Percentiles rank a stretch among this genome's conserved stretches.
These are phyloP conservation scores for Parietichytrium sp. DNA, from an alignment of 108 stramenopile genomes.

Conservation along the genomic window DNA sequence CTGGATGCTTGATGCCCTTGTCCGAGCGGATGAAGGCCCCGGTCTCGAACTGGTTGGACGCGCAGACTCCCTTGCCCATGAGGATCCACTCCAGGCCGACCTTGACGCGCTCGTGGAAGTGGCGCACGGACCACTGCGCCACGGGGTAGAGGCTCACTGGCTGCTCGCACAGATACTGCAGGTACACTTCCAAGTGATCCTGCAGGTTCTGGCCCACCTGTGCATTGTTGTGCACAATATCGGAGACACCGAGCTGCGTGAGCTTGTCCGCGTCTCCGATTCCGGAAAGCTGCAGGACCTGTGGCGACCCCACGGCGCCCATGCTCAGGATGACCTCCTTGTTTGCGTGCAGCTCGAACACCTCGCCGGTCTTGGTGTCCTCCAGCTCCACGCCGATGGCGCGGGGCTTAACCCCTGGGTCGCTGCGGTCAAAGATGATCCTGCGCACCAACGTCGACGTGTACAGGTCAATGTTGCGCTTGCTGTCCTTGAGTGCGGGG, in stretches of 20 bases:
- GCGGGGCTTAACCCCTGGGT: slow-evolving; percentile 46
- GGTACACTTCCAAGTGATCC: slow-evolving; percentile 49
- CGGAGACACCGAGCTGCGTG: slow-evolving; percentile 25
- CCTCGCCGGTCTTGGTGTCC: slow-evolving; percentile 36
- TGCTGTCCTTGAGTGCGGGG: neutral
- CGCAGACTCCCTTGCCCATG: slow-evolving; percentile 49
- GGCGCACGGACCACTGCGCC: neutral
- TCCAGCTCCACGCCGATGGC: slow-evolving; percentile 55
- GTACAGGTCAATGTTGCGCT: slow-evolving; percentile 56
- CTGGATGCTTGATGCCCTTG: slow-evolving; percentile 44
- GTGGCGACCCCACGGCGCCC: slow-evolving; percentile 51
- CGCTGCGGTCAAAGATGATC: slow-evolving; percentile 44
- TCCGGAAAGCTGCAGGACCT: slow-evolving; percentile 52
- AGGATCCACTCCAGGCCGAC: slow-evolving; percentile 50
- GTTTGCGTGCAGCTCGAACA: slow-evolving; percentile 35
- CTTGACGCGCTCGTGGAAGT: slow-evolving; percentile 43
- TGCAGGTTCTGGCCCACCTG: slow-evolving; percentile 57
- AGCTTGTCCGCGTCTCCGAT: slow-evolving; percentile 47
- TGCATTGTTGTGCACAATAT: slow-evolving; percentile 41
- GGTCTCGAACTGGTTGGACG: slow-evolving; percentile 59
- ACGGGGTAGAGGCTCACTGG: slow-evolving; percentile 37
- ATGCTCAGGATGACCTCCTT: slow-evolving; percentile 49
- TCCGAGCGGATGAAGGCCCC: slow-evolving; percentile 58
- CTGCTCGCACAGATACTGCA: slow-evolving; percentile 30
- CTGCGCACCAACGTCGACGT: slow-evolving; percentile 51